These are phyloP conservation scores for Phytophthora fragariaefolia DNA, from an alignment of 352 stramenopile genomes.

Conservation along the genomic window DNA sequence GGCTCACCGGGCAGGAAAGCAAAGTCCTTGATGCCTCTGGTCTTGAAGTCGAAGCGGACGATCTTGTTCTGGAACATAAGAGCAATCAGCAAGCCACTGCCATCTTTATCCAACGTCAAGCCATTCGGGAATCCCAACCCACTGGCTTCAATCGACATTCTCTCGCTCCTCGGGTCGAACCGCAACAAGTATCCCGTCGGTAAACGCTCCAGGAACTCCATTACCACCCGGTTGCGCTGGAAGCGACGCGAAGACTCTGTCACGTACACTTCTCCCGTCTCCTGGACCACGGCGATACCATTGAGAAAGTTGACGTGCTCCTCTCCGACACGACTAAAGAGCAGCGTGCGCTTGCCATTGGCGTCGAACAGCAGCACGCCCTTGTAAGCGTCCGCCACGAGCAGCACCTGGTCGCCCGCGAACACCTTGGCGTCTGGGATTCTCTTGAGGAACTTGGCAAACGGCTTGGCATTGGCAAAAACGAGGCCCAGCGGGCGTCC, in stretches of 20 bases:
- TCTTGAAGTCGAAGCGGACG: conserved; percentile 54
- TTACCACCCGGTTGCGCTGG: conserved; percentile 46
- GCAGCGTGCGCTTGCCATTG: conserved; percentile 51
- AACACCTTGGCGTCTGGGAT: conserved; percentile 56
- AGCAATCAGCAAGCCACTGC: conserved; percentile 49
- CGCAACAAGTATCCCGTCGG: conserved; percentile 57
- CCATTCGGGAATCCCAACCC: conserved; percentile 58
- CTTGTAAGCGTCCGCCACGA: conserved; percentile 70
- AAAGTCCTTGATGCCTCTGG: conserved; percentile 57
- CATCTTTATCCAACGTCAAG: conserved; percentile 49
- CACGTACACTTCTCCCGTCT: conserved; percentile 59
- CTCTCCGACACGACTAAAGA: conserved; percentile 58
- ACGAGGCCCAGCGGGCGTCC: conserved; percentile 58
- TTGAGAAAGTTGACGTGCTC: conserved; percentile 57
- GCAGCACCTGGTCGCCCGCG: conserved; percentile 53
- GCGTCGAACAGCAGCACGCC: conserved; percentile 66
- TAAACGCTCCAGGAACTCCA: conserved; percentile 58
- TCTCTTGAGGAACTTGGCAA: conserved; percentile 49
- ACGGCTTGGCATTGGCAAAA: conserved; percentile 48
- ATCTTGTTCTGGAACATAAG: conserved; percentile 67
- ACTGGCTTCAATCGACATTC: conserved; percentile 37
- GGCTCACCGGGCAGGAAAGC: conserved; percentile 62
- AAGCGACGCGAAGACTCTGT: conserved; percentile 64
- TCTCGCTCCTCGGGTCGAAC: conserved; percentile 43
- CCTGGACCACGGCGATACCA: conserved; percentile 45